These are phyloP conservation scores for Penicillium canariense DNA, from an alignment of 495 filamentous ascomycete genomes.

Conservation along the genomic window DNA sequence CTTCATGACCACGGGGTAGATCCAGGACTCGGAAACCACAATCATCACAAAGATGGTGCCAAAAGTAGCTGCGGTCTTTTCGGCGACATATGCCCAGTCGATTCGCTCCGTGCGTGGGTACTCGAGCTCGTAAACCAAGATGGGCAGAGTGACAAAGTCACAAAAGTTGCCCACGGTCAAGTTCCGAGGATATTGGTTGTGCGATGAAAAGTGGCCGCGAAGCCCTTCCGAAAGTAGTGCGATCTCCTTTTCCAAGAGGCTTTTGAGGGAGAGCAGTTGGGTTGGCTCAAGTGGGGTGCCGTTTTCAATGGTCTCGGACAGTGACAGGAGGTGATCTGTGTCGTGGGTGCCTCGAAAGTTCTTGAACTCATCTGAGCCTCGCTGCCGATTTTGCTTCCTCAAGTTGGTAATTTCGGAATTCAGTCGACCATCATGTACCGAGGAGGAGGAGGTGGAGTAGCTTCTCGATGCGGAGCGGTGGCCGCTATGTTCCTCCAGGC, in stretches of 20 bases:
- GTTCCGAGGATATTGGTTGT: conserved; percentile 61
- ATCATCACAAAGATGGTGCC: conserved; percentile 54
- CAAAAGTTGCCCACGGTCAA: conserved; percentile 63
- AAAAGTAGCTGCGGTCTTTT: conserved; percentile 65
- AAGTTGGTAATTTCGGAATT: conserved; percentile 9
- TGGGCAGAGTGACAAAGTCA: conserved; percentile 70
- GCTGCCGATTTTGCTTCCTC: not conserved
- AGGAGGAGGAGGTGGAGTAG: not conserved
- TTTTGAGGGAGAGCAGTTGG: conserved; percentile 58
- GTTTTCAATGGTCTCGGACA: conserved; percentile 55
- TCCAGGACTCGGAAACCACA: conserved; percentile 47
- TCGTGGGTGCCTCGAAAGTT: conserved; percentile 4
- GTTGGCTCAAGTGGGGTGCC: conserved; percentile 54
- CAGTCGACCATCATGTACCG: not conserved
- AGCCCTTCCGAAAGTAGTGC: conserved; percentile 61
- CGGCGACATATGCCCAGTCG: conserved; percentile 68
- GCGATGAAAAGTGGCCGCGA: conserved; percentile 47
- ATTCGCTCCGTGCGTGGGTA: conserved; percentile 68
- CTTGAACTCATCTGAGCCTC: conserved; percentile 4
- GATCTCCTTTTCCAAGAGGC: conserved; percentile 60
- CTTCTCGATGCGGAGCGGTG: not conserved
- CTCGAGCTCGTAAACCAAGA: conserved; percentile 72
- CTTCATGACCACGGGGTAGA: conserved; percentile 66
- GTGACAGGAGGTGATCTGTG: conserved; percentile 47
- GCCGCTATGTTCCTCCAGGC: conserved; percentile 32